Evolutionary conservation across 2,329 filamentous ascomycete genomes (phyloP).

Genomic region (Neopestalotiopsis sp.): DNA sequence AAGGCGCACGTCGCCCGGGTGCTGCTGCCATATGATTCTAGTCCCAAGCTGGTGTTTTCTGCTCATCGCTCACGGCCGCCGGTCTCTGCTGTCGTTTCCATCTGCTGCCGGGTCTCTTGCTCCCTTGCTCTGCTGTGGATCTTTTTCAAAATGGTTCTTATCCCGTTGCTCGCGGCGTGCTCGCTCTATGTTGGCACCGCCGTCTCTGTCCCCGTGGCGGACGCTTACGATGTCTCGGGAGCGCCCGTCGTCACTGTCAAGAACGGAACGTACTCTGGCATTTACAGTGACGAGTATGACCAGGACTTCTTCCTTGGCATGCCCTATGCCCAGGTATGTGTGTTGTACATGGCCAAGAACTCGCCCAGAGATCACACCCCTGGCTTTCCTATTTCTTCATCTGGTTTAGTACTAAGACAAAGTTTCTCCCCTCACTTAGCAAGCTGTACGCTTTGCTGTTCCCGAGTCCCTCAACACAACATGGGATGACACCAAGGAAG

Average conservation of each 20-base stretch:
- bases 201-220: conserved; percentile 17
- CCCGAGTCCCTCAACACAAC: conserved; percentile 49
- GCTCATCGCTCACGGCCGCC: not conserved
- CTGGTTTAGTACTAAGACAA: conserved; percentile 34
- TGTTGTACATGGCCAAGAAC: not conserved
- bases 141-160: conserved; percentile 15
- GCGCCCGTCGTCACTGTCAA: conserved; percentile 32
- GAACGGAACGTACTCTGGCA: conserved; percentile 51
- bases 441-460: conserved; percentile 44
- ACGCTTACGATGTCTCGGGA: not conserved
- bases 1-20: not conserved
- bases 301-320: conserved; percentile 55
- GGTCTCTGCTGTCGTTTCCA: not conserved
- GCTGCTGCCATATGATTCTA: not conserved
- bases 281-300: conserved; percentile 41
- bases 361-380: not conserved
- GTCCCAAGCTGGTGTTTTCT: not conserved
- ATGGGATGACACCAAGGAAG: conserved; percentile 41
- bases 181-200: conserved; percentile 12
- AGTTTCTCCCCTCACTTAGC: conserved; percentile 33
- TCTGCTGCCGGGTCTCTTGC: not conserved
- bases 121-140: not conserved
- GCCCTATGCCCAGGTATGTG: conserved; percentile 56
- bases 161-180: conserved; percentile 19
- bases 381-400: not conserved